phyloP scores from a whole-genome alignment of 495 filamentous ascomycete genomes.

The Evansstolkia leycettana region DNA sequence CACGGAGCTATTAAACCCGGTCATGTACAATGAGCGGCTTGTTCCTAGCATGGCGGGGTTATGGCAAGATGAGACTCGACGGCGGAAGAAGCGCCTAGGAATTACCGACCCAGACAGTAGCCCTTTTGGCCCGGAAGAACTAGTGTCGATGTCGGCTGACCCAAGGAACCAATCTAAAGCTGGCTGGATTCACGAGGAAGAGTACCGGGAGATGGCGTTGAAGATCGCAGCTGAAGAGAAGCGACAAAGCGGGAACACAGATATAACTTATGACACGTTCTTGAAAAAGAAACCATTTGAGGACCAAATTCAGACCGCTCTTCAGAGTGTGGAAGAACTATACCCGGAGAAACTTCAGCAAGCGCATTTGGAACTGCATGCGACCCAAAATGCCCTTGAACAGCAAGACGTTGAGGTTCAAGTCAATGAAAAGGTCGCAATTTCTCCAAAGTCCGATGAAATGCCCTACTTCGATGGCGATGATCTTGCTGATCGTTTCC shows the following conservation, averaged over 20 bases:
- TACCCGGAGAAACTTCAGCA: conserved; percentile 51
- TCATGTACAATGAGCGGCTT: conserved; percentile 56
- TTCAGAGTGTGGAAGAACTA: conserved; percentile 79
- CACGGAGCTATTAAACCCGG: conserved; percentile 54
- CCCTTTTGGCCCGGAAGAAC: conserved; percentile 64
- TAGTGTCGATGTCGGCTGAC: conserved; percentile 79
- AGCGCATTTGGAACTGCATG: conserved; percentile 7
- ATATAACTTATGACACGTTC: conserved; percentile 52
- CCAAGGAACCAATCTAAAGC: conserved; percentile 51
- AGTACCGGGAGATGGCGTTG: conserved; percentile 53
- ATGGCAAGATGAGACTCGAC: conserved; percentile 81
- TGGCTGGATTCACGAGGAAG: conserved; percentile 87
- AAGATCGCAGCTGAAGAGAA: conserved; percentile 52
- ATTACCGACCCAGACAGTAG: conserved; percentile 48
- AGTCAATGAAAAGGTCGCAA: conserved; percentile 37
- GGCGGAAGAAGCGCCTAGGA: conserved; percentile 60
- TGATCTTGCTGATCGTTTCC: conserved; percentile 16
- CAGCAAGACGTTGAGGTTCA: conserved; percentile 16
- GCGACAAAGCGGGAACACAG: conserved; percentile 28
- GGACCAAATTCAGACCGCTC: conserved; percentile 52
- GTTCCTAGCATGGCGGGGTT: conserved; percentile 90
- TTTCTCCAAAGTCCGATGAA: conserved; percentile 32
- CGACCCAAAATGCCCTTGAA: conserved; percentile 1
- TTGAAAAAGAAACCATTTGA: conserved; percentile 39
- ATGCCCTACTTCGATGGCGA: conserved; percentile 44